phyloP scores from a whole-genome alignment of 2,329 filamentous ascomycete genomes.

The Calonectria ilicicola region DNA sequence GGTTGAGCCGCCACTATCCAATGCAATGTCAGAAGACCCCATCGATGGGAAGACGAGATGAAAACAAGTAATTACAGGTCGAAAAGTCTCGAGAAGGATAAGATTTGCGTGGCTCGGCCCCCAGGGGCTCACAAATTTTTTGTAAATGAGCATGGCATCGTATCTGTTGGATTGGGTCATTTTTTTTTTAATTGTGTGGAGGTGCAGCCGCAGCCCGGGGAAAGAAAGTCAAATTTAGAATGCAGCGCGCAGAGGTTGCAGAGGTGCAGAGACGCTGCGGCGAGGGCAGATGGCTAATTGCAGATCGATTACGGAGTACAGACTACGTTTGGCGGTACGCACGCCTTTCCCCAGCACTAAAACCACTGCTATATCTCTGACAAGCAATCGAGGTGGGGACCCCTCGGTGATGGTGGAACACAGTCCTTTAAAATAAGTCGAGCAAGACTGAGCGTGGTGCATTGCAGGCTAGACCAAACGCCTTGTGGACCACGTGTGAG shows the following conservation, averaged over 20 bases:
- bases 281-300: conserved; percentile 2
- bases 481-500: conserved; percentile 12
- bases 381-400: conserved; percentile 6
- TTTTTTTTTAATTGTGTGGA: conserved; percentile 5
- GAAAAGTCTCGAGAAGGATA: conserved; percentile 1
- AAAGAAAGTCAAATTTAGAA: conserved; percentile 8
- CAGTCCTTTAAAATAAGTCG: conserved; percentile 1
- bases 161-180: neutral
- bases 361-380: conserved; percentile 1
- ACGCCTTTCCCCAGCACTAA: neutral
- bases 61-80: conserved; percentile 23
- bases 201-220: conserved; percentile 7
- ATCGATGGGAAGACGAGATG: conserved; percentile 39
- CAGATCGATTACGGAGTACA: conserved; percentile 8
- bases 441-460: neutral
- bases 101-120: conserved; percentile 31
- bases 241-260: too few relatives aligned
- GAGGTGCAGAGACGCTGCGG: neutral
- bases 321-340: neutral
- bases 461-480: conserved; percentile 1
- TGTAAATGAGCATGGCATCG: neutral
- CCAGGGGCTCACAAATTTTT: conserved; percentile 1
- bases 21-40: conserved; percentile 20
- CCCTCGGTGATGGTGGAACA: conserved; percentile 17
- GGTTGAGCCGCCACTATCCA: conserved; percentile 24